phyloP scores from a whole-genome alignment of 805 yeast species.

The Suhomyces tanzawaensis region DNA sequence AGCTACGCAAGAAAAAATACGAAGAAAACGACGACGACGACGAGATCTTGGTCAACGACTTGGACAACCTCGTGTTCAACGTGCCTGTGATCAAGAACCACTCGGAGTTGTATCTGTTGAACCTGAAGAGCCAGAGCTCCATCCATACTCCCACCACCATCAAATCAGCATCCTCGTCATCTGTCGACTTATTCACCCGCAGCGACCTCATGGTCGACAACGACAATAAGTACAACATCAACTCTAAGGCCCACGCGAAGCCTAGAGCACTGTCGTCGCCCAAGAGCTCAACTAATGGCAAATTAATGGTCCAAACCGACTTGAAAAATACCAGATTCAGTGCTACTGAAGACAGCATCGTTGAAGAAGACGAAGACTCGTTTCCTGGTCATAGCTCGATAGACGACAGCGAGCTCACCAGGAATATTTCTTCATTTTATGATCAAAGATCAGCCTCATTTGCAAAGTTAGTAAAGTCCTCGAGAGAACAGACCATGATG shows the following conservation, averaged over 20 bases:
- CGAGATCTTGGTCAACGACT: slow-evolving; percentile 35
- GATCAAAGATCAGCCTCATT: slow-evolving; percentile 33
- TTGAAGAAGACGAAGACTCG: slow-evolving; percentile 16
- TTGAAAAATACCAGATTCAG: slow-evolving; percentile 6
- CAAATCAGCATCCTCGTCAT: slow-evolving; percentile 2
- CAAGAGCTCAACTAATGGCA: slow-evolving; percentile 27
- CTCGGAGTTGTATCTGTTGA: slow-evolving; percentile 31
- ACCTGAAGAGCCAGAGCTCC: slow-evolving; percentile 14
- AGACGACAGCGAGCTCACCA: slow-evolving; percentile 36
- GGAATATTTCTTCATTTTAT: slow-evolving; percentile 37
- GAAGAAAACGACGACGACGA: slow-evolving; percentile 44
- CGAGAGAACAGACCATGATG: slow-evolving; percentile 32
- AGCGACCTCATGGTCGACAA: slow-evolving; percentile 24
- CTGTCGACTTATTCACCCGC: slow-evolving; percentile 17
- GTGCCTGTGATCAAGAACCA: slow-evolving; percentile 41
- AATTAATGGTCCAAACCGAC: slow-evolving; percentile 7
- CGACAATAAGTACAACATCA: slow-evolving; percentile 23
- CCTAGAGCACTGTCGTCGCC: slow-evolving; percentile 10
- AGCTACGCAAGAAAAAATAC: slow-evolving; percentile 36
- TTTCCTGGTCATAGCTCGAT: background rate
- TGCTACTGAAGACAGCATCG: slow-evolving; percentile 14
- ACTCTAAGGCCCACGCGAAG: slow-evolving; percentile 9
- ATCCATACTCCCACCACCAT: slow-evolving; percentile 4
- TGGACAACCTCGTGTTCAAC: slow-evolving; percentile 39
- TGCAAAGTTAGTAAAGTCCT: slow-evolving; percentile 28